Evolutionary conservation across 2,329 filamentous ascomycete genomes (phyloP).

Genomic region (Calonectria leucothoes): DNA sequence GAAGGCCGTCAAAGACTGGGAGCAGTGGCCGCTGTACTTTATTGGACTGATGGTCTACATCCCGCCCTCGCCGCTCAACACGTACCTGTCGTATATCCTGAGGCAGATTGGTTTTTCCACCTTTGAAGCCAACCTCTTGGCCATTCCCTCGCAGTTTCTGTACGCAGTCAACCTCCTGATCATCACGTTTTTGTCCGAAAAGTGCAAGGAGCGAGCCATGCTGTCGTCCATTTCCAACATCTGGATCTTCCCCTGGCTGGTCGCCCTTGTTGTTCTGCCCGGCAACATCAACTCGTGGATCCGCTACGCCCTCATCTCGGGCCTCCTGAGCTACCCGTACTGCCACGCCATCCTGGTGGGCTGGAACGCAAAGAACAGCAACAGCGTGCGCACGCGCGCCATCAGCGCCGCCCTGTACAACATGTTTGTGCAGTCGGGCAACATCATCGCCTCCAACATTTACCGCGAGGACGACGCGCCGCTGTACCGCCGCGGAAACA

Average conservation of each 20-base stretch:
- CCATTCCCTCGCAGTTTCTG: conserved; percentile 57
- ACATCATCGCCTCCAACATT: conserved; percentile 56
- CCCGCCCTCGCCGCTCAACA: conserved; percentile 53
- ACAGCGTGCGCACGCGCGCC: conserved; percentile 70
- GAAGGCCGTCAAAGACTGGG: conserved; percentile 66
- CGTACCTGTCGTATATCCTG: conserved; percentile 59
- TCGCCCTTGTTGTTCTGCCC: conserved; percentile 55
- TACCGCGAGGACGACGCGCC: conserved; percentile 64
- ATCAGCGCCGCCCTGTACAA: conserved; percentile 73
- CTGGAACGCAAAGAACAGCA: conserved; percentile 71
- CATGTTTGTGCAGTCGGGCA: conserved; percentile 59
- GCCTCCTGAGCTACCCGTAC: conserved; percentile 60
- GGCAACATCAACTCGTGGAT: conserved; percentile 54
- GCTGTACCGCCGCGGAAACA: conserved; percentile 62
- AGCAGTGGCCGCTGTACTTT: conserved; percentile 64
- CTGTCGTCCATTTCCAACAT: conserved; percentile 59
- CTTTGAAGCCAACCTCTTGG: conserved; percentile 59
- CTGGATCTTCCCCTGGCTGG: conserved; percentile 62
- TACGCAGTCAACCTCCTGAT: conserved; percentile 60
- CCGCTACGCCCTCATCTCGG: conserved; percentile 51
- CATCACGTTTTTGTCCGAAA: conserved; percentile 58
- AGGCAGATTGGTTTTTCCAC: conserved; percentile 56
- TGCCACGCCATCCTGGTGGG: conserved; percentile 62
- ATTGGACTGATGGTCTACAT: conserved; percentile 62
- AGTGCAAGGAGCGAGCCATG: conserved; percentile 57